Evolutionary conservation across 331 rosid genomes (phyloP).

Genomic region (Quercus phellos): DNA sequence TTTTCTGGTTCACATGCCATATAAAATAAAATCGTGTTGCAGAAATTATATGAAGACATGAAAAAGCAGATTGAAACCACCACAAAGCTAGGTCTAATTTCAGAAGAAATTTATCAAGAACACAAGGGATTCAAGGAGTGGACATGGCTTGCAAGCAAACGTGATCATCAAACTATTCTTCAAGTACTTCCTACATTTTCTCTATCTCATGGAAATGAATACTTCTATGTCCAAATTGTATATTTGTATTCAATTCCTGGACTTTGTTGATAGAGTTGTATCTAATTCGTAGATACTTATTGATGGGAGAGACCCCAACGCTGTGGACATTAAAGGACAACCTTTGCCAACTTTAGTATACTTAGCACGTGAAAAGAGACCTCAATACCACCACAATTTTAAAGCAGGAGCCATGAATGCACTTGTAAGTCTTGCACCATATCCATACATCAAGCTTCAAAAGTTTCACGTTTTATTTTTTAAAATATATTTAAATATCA

Average conservation of each 20-base stretch:
- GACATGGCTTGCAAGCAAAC: slow-evolving; percentile 48
- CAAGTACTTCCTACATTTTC: slow-evolving; percentile 31
- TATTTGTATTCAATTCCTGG: not conserved
- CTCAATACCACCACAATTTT: slow-evolving; percentile 57
- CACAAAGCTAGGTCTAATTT: slow-evolving; percentile 35
- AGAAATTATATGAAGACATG: slow-evolving; percentile 66
- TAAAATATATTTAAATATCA: not conserved
- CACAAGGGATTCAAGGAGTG: slow-evolving; percentile 55
- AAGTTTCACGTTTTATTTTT: not conserved
- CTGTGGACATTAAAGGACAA: slow-evolving; percentile 45
- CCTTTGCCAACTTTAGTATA: slow-evolving; percentile 65
- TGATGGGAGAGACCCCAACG: slow-evolving; percentile 46
- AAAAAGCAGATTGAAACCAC: slow-evolving; percentile 44
- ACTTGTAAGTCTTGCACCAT: slow-evolving; percentile 31
- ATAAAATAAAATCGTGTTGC: not conserved
- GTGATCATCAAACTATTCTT: slow-evolving; percentile 63
- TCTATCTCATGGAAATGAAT: not conserved
- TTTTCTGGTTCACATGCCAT: not conserved
- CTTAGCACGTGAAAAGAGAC: slow-evolving; percentile 78
- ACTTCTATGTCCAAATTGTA: not conserved
- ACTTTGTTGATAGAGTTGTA: not conserved
- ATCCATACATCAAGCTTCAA: not conserved
- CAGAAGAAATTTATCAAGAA: slow-evolving; percentile 44
- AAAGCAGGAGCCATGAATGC: slow-evolving; percentile 94
- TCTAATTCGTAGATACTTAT: slow-evolving; percentile 41